Base-by-base conservation (phyloP, 352 stramenopile genomes). In the Phytophthora sp. region DNA sequence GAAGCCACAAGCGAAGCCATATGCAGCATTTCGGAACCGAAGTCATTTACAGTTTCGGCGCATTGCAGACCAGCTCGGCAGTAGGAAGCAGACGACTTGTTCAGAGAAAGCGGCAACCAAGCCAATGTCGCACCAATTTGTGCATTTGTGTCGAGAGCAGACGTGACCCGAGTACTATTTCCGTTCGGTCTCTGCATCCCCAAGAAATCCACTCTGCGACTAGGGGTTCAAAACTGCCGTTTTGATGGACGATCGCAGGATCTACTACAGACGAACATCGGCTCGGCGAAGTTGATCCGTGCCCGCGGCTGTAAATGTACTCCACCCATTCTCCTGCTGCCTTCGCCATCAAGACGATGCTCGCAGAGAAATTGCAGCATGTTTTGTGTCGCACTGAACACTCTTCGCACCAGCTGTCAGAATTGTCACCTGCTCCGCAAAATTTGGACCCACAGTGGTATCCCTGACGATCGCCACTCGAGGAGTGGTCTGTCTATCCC, bases 171-270 rank as follows among this genome's bases (percentile, higher is more conserved):
- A 50, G 57, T 64, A 64, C 45, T 44, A 44, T 51, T 41, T 42
- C 2, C 20, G 44, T 16, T 33, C 11, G 5, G 30, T 62, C 24
- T 64, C 8, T 64, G 26, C 13, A 39, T 24, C 7, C 30, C 18
- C 16, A 46, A 33, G 57, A 57, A 64, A 64, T 64, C 57, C 45
- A 64, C 18, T 30, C 26, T 12, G 41, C 30, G 41, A 23, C 1
- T 61, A 57, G 50, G 46, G 53, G n/a, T 52, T 27, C 46, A 15
- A 46, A 56, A 55, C 56, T 3, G 45, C 31, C 57, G n/a, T 31
- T 57, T 64, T 64, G 57, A 42, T 50, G 27, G 57, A 63, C 55
- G 55, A 56, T 63, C 55, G 55, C 39, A 31, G 27, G 16, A 16
- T 12, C n/a, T n/a, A n/a, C 26, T 23, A 24, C 23, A 59, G 36